Evolutionary conservation across 139 green algal species (phyloP).

Genomic region (Penium margaritaceum): DNA sequence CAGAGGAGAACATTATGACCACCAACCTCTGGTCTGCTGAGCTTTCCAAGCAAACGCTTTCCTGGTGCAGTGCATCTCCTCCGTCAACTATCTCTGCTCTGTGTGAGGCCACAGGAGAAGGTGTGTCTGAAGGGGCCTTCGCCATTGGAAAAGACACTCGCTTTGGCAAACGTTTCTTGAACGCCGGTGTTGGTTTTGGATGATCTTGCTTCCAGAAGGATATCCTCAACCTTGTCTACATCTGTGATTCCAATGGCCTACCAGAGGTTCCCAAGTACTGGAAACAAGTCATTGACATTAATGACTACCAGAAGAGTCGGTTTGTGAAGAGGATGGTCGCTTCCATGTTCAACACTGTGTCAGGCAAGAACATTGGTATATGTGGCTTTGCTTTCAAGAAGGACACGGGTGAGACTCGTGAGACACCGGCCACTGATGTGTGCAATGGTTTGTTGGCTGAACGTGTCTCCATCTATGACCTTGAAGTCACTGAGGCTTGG

Average conservation of each 20-base stretch:
- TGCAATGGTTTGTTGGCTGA: constrained; percentile 76
- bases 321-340: constrained; percentile 89
- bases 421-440: constrained; percentile 97
- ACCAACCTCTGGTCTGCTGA: constrained; percentile 89
- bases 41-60: constrained; percentile 86
- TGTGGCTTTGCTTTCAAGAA: constrained; percentile 99
- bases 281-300: constrained; percentile 70
- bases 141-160: constrained; percentile 87
- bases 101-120: constrained; percentile 88
- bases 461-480: constrained; percentile 81
- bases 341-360: constrained; percentile 99
- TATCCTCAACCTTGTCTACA: constrained; percentile 95
- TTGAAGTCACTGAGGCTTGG: too few relatives aligned
- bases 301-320: constrained; percentile 96
- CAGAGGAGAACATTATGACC: constrained; percentile 79
- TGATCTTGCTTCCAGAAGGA: constrained; percentile 99
- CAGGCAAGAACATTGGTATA: constrained; percentile 86
- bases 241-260: constrained; percentile 76
- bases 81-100: constrained; percentile 97
- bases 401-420: constrained; percentile 82
- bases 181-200: constrained; percentile 92
- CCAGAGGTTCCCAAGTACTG: constrained; percentile 93
- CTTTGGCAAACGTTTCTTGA: constrained; percentile 94
- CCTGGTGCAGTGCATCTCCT: constrained; percentile 91
- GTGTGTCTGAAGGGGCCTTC: constrained; percentile 80